Evolutionary conservation across 345 rosid species (phyloP).

Genomic region (Erysimum cheiranthoides): DNA sequence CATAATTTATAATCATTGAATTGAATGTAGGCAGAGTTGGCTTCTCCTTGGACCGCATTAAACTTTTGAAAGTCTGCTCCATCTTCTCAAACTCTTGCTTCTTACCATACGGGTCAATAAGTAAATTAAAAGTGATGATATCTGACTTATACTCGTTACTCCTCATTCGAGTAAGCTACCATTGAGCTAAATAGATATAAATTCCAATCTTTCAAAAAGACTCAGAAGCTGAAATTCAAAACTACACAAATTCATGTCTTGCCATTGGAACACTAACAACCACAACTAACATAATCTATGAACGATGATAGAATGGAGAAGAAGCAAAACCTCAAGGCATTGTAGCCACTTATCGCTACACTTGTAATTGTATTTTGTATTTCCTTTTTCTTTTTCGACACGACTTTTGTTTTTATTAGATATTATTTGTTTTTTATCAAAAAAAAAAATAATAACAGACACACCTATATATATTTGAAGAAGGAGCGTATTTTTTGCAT

Average conservation of each 20-base stretch:
- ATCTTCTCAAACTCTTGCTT: constrained; percentile 89
- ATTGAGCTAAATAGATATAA: not conserved
- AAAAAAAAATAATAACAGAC: no score
- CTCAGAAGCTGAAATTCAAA: constrained; percentile 18
- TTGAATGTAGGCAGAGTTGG: constrained; percentile 86
- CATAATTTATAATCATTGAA: constrained; percentile 87
- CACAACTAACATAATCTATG: not conserved
- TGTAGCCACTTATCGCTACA: constrained; percentile 75
- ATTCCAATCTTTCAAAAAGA: not conserved
- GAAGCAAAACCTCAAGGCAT: constrained; percentile 75
- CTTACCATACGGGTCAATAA: constrained; percentile 87
- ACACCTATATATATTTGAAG: no score
- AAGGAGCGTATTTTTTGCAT: no score
- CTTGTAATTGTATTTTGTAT: no score
- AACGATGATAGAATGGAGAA: not conserved
- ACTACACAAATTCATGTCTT: not conserved
- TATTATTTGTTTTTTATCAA: no score
- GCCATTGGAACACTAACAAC: not conserved
- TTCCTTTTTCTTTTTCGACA: no score
- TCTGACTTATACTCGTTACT: constrained; percentile 77
- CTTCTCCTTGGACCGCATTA: constrained; percentile 76
- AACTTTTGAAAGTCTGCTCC: constrained; percentile 90
- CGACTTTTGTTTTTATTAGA: no score
- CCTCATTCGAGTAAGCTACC: constrained; percentile 67
- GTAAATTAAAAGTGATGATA: constrained; percentile 74